Evolutionary conservation across 1,284 basidiomycete species (phyloP), one percentile per base, ranked within the genome.

Genomic region (Leccinum griseonigrum): DNA sequence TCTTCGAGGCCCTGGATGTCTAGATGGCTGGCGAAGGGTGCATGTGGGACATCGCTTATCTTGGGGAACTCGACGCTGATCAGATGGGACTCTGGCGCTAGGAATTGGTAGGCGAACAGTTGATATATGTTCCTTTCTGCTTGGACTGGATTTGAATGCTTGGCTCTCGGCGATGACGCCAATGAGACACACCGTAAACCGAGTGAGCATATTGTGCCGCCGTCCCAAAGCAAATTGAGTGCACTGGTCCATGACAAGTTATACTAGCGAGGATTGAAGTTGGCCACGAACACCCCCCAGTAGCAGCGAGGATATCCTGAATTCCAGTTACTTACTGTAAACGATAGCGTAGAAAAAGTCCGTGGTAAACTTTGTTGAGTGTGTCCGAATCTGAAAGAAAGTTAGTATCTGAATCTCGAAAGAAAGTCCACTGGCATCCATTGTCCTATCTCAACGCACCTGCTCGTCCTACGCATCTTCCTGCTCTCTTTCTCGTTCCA

Each of bases 401-500:
- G 40, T n/a, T 9, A 4, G 28, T 28, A 5, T 28, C 28, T 5
- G 3, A 28, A 28, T 28, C 28, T 28, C 28, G 28, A 28, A 28
- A 28, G 28, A 28, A 28, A 28, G 28, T 16, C 7, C 16, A 8
- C n/a, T 38, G 13, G 5, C 11, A 34, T 34, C 16, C 40, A 10
- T 9, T 16, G 28, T 34, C 28, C 31, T 10, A 13, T 14, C 28
- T 34, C 55, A 58, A 28, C 3, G 8, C 16, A 8, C 22, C 14
- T 26, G 16, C 10, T 28, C 50, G 6, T 9, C 6, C 26, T 43
- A 59, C 3, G 18, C 40, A 26, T 58, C 58, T 5, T 58, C 63
- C 6, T 55, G 54, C 28, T 60, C 61, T 29, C 1, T 60, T n/a
- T 63, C 65, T 18, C 40, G 57, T 31, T 58, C 60, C 28, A 67